Evolutionary conservation across 352 stramenopile species (phyloP), one percentile per base, ranked within the genome.

Genomic region (Phytophthora gonapodyides): DNA sequence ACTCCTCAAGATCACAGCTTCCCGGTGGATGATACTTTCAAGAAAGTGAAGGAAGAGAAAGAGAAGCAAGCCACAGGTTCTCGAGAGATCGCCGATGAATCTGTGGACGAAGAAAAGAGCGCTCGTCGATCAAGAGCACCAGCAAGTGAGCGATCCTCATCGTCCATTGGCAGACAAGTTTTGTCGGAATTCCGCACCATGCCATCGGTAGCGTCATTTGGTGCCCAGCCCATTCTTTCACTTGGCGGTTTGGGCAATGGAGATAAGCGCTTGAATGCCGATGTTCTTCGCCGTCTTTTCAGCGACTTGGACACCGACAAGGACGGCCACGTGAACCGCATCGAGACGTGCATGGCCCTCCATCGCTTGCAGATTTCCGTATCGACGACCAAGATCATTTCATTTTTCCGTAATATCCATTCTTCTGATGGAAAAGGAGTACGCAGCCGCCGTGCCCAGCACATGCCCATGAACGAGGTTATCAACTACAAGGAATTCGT

Each of bases 401-500:
- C 72, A 0, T 94, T 94, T 38, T 94, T 94, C 41, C 82, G 69
- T 17, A 69, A 75, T 8, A 76, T 93, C 9, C 52, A 85, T 7
- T 46, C 57, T 0, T 27, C 51, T 44, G 42, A 40, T 21, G 54
- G 17, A 35, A 47, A 43, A 49, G 19, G 6, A 55, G 42, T 49
- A 9, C 43, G 27, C 24, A 48, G 21, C 36, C 42, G 44, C 11
- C 58, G 35, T 7, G 17, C 48, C 0, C 51, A 67, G 19, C 45
- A 73, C 38, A 21, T 70, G 6, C 76, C 78, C 0, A 61, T 88
- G 31, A 72, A 75, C 5, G 77, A 92, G 55, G 59, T 89, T 43
- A 93, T 93, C 43, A 91, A 71, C 60, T 93, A 84, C 65, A 88
- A 87, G 47, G 79, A 89, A 51, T 93, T 93, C 43, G 71, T 82